A percentile compares a stretch with the other conserved stretches of the same genome.
Evolutionary conservation across 2,329 filamentous ascomycete species (phyloP).

Genomic region (Madurella mycetomatis): DNA sequence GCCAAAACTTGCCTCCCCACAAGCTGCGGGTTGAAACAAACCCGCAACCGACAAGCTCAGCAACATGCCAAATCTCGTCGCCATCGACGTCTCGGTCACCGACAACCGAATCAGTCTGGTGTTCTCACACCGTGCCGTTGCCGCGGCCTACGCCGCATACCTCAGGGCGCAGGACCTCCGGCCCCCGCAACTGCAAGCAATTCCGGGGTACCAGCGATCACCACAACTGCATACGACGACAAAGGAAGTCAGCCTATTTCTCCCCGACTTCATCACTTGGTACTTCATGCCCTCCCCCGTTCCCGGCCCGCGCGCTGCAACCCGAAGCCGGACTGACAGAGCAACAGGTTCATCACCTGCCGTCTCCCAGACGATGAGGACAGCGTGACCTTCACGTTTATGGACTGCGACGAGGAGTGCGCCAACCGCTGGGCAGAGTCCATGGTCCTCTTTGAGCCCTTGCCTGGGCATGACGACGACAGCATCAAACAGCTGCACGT

Average conservation of each 20-base stretch:
- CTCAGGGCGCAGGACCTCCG: conserved; percentile 22
- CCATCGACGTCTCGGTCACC: conserved; percentile 25
- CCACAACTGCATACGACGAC: conserved; percentile 15
- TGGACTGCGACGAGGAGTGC: conserved; percentile 15
- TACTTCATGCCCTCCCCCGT: too few species aligned
- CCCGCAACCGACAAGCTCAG: background rate
- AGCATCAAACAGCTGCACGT: conserved; percentile 23
- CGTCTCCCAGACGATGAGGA: conserved; percentile 27
- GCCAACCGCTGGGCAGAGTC: conserved; percentile 22
- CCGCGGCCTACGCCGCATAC: conserved; percentile 24
- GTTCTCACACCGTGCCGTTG: conserved; percentile 26
- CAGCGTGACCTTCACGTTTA: conserved; percentile 24
- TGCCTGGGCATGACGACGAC: conserved; percentile 1
- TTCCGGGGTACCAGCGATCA: conserved; percentile 20
- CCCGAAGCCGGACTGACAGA: background rate
- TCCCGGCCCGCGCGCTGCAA: background rate
- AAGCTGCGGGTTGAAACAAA: background rate
- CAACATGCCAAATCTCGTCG: conserved; percentile 24
- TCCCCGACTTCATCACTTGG: conserved; percentile 26
- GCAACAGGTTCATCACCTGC: conserved; percentile 26
- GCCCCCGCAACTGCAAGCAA: conserved; percentile 12
- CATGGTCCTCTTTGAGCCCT: conserved; percentile 23
- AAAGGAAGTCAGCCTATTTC: conserved; percentile 23
- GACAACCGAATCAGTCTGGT: conserved; percentile 24
- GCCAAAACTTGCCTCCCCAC: background rate